Evolutionary conservation across 805 yeast species (phyloP), one percentile per base, ranked within the genome.

Genomic region (Pichia exigua): DNA sequence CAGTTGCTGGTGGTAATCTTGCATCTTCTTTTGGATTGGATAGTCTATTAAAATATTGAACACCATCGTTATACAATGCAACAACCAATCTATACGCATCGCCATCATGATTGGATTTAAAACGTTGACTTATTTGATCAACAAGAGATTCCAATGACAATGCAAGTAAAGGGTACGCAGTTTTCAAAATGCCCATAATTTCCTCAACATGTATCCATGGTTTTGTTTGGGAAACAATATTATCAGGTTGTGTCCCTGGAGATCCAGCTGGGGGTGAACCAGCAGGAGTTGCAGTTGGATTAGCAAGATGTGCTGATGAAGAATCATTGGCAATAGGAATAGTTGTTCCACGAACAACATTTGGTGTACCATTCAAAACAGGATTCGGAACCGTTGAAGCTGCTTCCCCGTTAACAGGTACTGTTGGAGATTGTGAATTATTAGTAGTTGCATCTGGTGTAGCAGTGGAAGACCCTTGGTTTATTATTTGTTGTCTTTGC

Each of bases 201-300:
- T 92, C 98, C 49, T 79, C 84, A 26, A 91, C 91, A 62, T 92
- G 83, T 60, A 89, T 96, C 95, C 96, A 89, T 12, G 98, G 95
- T 67, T 87, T 92, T 81, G 79, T 42, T 30, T 35, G 40, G 2
- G 49, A 2, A 6, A 24, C 18, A 5, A 61, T 56, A n/a, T 65
- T 65, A 35, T 4, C 43, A 7, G 32, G 43, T 18, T 26, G 47
- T 18, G 38, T 12, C 9, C 20, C 22, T 11, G 50, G 50, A 8
- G 47, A 32, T 2, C 24, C 48, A 10, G 21, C 48, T 1, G 45
- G 45, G 9, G 54, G 45, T 8, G 32, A 27, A 5, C 50, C 54
- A 17, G 44, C 44, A 10, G 42, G 47, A 6, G 35, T 45, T 13
- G 26, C 50, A 3, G 42, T 41, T 20, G 50, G 45, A 13, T 20